phyloP scores from a whole-genome alignment of 176 grass and related monocot genomes.

The Bromus sterilis region DNA sequence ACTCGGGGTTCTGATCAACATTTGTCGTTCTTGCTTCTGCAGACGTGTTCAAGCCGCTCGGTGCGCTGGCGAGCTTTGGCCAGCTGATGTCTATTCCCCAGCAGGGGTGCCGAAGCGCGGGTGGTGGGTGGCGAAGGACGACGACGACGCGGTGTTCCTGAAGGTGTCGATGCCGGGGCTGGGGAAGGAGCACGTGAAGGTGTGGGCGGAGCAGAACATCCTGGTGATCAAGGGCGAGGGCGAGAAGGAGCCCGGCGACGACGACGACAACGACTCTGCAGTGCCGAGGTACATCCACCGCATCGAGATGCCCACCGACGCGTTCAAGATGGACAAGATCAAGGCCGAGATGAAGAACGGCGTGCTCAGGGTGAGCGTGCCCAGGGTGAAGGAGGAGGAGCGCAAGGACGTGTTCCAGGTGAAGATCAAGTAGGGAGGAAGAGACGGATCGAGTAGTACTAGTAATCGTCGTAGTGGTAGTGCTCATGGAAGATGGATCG shows the following conservation, averaged over 20 bases:
- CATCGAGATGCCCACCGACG: constrained; percentile 37
- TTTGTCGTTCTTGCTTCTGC: neutral
- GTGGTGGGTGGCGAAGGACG: neutral
- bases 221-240: constrained; percentile 53
- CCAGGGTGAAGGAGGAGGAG: constrained; percentile 35
- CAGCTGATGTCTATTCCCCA: neutral
- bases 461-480: neutral
- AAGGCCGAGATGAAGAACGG: constrained; percentile 90
- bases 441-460: neutral
- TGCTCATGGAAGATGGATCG: neutral
- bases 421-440: neutral
- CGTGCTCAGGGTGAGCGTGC: constrained; percentile 63
- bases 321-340: constrained; percentile 69
- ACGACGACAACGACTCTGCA: neutral
- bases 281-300: neutral
- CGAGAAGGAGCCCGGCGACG: constrained; percentile 39
- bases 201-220: constrained; percentile 36
- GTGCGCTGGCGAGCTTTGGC: neutral
- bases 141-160: neutral
- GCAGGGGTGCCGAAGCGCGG: neutral
- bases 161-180: neutral
- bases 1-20: neutral
- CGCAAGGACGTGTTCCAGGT: constrained; percentile 3
- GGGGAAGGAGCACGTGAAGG: neutral
- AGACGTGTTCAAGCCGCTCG: neutral